Evolutionary conservation across 805 yeast genomes (phyloP), one percentile per base, ranked within the genome.

Genomic region (Saturnispora halmiae): DNA sequence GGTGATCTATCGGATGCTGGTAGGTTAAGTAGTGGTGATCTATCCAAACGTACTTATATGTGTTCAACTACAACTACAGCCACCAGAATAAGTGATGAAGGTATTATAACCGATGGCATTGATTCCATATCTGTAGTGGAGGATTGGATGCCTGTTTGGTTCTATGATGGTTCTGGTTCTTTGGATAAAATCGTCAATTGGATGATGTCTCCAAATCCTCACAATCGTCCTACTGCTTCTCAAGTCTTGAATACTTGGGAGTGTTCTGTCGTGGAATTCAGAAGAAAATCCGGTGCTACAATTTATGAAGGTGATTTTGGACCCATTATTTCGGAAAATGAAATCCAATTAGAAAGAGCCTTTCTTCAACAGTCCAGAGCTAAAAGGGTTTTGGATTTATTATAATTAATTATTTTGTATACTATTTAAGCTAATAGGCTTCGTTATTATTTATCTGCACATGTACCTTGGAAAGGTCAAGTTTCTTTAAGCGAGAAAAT

Each of bases 1-100:
- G 98, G 97, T 1, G 98, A 92, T 59, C 67, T 92, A 48, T 79
- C 94, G 14, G 98, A 92, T 59, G 96, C 97, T 0, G 96, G 97
- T 1, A 75, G 78, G 51, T 66, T 88, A 44, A 77, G 86, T 34
- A 78, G 85, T 2, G 79, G 80, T 18, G 90, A 82, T 48, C 62
- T 82, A 25, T 28, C 16, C 10, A 28, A 30, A n/a, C 27, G 13
- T 26, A 28, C 21, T 14, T 22, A 21, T 29, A 24, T 21, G n/a
- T 10, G n/a, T 16, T 34, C 22, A 29, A 30, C 33, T 16, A 31
- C 31, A n/a, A 27, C 26, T 33, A 28, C 31, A 13, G 34, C 28
- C 14, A 27, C 15, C 30, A 35, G 22, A 18, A 6, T 14, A 20
- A 32, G 40, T 28, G 36, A 25, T 15, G 28, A 18, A 14, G 31